Evolutionary conservation across 495 filamentous ascomycete genomes (phyloP).

Genomic region (Penicillium diatomitis): DNA sequence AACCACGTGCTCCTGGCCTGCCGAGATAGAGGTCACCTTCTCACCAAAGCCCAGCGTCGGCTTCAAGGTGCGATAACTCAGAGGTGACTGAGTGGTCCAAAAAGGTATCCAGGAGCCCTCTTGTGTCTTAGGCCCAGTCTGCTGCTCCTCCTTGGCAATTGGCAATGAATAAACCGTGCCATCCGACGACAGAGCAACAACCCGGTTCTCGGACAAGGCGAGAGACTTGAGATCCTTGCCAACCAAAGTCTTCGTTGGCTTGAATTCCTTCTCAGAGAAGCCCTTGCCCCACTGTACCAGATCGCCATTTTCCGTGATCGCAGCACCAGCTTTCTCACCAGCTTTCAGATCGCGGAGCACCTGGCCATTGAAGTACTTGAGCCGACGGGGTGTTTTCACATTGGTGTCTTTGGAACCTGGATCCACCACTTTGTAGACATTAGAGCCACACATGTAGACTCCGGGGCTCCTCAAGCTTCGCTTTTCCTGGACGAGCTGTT

Average conservation of each 20-base stretch:
- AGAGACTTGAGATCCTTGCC: conserved; percentile 73
- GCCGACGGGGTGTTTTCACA: conserved; percentile 70
- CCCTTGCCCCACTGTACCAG: conserved; percentile 84
- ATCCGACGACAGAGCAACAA: conserved; percentile 66
- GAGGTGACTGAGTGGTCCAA: conserved; percentile 45
- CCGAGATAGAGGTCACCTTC: conserved; percentile 59
- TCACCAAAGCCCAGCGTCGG: conserved; percentile 68
- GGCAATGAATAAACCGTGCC: conserved; percentile 85
- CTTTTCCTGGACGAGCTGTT: conserved; percentile 76
- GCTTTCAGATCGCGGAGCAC: conserved; percentile 83
- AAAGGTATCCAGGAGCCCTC: conserved; percentile 72
- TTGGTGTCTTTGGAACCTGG: conserved; percentile 67
- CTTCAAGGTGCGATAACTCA: conserved; percentile 63
- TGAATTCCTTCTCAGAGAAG: conserved; percentile 48
- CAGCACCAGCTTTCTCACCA: conserved; percentile 73
- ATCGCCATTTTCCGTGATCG: conserved; percentile 80
- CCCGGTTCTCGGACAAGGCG: conserved; percentile 66
- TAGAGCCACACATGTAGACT: conserved; percentile 89
- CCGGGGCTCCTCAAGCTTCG: conserved; percentile 83
- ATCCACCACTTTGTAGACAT: conserved; percentile 73
- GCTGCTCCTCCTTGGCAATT: conserved; percentile 62
- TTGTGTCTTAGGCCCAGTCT: conserved; percentile 46
- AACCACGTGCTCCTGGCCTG: conserved; percentile 76
- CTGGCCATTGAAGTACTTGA: conserved; percentile 77
- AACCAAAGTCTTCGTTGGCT: conserved; percentile 61